A percentile compares a stretch with the other conserved stretches of the same genome.
phyloP scores from a whole-genome alignment of 257 asterid species.

The Orobanche coerulescens region DNA sequence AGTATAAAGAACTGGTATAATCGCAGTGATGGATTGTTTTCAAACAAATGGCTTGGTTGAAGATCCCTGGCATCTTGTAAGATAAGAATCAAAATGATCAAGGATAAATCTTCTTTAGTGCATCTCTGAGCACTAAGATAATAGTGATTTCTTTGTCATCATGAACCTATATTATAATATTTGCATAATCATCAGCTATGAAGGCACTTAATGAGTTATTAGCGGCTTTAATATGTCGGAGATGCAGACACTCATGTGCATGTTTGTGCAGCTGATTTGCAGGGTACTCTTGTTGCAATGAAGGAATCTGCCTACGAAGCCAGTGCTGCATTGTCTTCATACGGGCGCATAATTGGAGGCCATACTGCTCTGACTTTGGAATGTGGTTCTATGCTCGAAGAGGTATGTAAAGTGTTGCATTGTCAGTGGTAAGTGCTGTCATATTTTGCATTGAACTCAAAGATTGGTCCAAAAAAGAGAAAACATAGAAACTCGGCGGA shows the following conservation, averaged over 20 bases:
- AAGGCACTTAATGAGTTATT: slow-evolving; percentile 14
- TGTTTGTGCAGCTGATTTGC: slow-evolving; percentile 68
- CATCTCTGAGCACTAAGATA: slow-evolving; percentile 3
- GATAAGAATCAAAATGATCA: slow-evolving; percentile 1
- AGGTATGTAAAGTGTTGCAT: slow-evolving; percentile 41
- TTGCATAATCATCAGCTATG: background rate
- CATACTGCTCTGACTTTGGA: slow-evolving; percentile 93
- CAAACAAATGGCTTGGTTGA: background rate
- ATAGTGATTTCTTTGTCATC: slow-evolving; percentile 11
- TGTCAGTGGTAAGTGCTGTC: background rate
- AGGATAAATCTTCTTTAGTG: slow-evolving; percentile 9
- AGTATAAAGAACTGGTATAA: slow-evolving; percentile 5
- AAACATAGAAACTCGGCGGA: background rate
- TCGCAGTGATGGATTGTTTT: background rate
- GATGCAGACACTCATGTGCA: slow-evolving; percentile 1
- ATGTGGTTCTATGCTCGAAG: slow-evolving; percentile 99
- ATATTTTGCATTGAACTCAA: slow-evolving; percentile 3
- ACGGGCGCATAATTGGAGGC: slow-evolving; percentile 59
- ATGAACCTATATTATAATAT: slow-evolving; percentile 13
- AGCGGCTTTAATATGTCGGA: slow-evolving; percentile 13
- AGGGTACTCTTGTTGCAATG: slow-evolving; percentile 84
- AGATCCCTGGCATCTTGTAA: slow-evolving; percentile 21
- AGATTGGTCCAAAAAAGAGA: background rate
- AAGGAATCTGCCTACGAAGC: slow-evolving; percentile 80
- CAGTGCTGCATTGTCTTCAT: slow-evolving; percentile 73